Percentiles rank a stretch among this genome's conserved stretches.
Evolutionary conservation across 192 early-diverging fungal genomes (phyloP).

Genomic region (Rhizophagus prolifer): DNA sequence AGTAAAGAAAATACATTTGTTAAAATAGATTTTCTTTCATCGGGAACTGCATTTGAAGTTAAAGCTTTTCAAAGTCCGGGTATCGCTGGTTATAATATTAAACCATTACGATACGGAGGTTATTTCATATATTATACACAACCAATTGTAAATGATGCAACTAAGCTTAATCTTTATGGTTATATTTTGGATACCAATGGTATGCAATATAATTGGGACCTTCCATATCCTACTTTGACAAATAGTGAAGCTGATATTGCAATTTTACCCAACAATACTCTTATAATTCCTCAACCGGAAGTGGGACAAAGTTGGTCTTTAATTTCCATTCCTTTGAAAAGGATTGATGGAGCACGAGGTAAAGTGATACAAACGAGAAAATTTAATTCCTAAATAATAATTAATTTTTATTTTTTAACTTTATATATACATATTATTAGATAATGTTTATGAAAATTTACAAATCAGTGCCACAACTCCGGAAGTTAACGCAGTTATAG

Average conservation of each 20-base stretch:
- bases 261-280: neutral
- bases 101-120: neutral
- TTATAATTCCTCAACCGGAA: neutral
- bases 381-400: too few species aligned
- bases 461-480: neutral
- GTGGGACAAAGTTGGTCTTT: neutral
- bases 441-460: neutral
- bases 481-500: neutral
- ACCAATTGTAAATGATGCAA: too few species aligned
- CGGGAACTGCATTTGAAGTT: neutral
- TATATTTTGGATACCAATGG: neutral
- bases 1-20: neutral
- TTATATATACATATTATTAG: neutral
- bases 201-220: neutral
- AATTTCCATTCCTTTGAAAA: neutral
- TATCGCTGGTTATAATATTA: neutral
- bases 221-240: neutral
- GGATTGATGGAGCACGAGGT: neutral
- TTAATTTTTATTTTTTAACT: neutral
- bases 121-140: neutral
- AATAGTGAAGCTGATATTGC: neutral
- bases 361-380: neutral
- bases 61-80: neutral
- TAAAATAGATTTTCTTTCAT: neutral
- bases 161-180: neutral